phyloP scores from a whole-genome alignment of 139 green algal species.

The Chlorella sp. region DNA sequence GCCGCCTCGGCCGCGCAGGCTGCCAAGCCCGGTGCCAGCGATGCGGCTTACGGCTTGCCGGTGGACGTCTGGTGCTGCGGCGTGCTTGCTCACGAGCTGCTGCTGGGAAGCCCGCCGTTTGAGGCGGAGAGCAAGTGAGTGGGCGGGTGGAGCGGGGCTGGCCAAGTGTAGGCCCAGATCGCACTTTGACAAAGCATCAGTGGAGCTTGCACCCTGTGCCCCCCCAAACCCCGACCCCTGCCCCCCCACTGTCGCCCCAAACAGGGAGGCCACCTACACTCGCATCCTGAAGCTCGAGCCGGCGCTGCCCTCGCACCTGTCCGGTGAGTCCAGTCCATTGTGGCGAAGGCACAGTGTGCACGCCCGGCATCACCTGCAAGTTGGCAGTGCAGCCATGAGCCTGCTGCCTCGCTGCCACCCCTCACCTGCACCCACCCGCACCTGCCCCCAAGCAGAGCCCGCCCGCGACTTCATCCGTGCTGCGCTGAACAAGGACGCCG shows the following conservation, averaged over 20 bases:
- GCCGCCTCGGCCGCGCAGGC: not conserved
- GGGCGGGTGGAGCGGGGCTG: not conserved
- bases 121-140: slow-evolving; percentile 41
- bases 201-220: not conserved
- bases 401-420: no score
- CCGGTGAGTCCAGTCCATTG: no score
- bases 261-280: slow-evolving; percentile 51
- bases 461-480: slow-evolving; percentile 51
- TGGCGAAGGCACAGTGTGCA: not conserved
- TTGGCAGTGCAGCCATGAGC: no score
- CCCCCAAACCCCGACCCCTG: not conserved
- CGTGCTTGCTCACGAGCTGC: slow-evolving; percentile 63
- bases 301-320: slow-evolving; percentile 42
- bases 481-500: slow-evolving; percentile 44
- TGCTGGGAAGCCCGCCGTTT: slow-evolving; percentile 60
- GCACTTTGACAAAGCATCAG: not conserved
- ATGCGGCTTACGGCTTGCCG: slow-evolving; percentile 48
- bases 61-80: slow-evolving; percentile 90
- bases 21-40: not conserved
- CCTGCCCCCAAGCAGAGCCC: not conserved
- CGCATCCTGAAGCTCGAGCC: slow-evolving; percentile 45
- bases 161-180: not conserved
- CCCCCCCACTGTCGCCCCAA: not conserved
- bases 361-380: not conserved
- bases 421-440: not conserved